These are phyloP conservation scores for Artemisia tridentata DNA, from an alignment of 129 eudicot species.

Conservation along the genomic window DNA sequence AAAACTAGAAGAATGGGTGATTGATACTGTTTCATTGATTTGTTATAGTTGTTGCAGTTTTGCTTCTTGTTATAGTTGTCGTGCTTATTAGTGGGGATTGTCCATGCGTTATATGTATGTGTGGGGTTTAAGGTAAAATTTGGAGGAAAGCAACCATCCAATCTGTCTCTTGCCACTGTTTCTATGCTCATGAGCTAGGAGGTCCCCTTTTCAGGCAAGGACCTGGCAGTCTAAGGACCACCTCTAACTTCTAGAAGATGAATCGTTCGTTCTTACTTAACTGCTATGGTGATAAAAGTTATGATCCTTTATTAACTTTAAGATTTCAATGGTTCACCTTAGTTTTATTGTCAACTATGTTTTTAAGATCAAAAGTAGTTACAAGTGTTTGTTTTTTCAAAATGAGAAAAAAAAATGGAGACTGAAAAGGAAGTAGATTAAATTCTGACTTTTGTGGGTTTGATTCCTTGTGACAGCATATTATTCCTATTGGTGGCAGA, in stretches of 20 bases:
- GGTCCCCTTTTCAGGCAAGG: constrained; percentile 67
- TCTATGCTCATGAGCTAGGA: constrained; percentile 75
- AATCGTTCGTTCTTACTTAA: constrained; percentile 8
- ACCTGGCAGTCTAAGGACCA: constrained; percentile 57
- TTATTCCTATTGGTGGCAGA: not conserved
- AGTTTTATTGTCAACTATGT: constrained; percentile 1
- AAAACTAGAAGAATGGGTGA: no score
- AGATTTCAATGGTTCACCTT: not conserved
- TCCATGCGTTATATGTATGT: no score
- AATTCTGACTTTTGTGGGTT: constrained; percentile 6
- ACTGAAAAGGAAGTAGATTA: not conserved
- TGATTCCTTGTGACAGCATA: not conserved
- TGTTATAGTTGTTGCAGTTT: no score
- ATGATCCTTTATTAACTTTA: not conserved
- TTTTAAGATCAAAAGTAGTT: constrained; percentile 6
- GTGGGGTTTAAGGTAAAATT: no score
- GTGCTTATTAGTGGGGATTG: no score
- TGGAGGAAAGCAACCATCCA: constrained; percentile 95
- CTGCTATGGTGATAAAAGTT: not conserved
- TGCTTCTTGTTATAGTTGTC: no score
- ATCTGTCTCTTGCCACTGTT: constrained; percentile 61
- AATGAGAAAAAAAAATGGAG: not conserved
- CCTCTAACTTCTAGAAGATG: constrained; percentile 12
- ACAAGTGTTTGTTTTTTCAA: constrained; percentile 7
- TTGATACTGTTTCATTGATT: no score